These are phyloP conservation scores for Brettanomyces anomalus DNA, from an alignment of 805 yeast genomes.

Conservation along the genomic window DNA sequence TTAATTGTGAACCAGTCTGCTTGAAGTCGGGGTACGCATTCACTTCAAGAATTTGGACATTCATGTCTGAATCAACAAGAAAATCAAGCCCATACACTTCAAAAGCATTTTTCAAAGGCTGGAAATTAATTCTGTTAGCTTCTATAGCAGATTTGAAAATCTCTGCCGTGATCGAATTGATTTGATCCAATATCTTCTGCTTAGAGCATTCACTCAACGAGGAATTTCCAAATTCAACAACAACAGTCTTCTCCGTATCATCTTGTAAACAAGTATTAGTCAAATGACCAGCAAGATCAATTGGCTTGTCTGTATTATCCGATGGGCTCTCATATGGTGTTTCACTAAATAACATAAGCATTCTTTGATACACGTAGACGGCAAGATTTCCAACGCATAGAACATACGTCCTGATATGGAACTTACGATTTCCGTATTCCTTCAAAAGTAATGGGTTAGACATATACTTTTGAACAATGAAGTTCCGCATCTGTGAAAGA, in stretches of 20 bases:
- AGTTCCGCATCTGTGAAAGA: constrained; percentile 83
- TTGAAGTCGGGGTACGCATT: constrained; percentile 95
- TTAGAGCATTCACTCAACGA: constrained; percentile 27
- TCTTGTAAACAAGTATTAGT: constrained; percentile 90
- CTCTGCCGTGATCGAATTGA: constrained; percentile 57
- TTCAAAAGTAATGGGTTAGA: constrained; percentile 56
- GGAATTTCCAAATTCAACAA: constrained; percentile 56
- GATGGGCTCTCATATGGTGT: constrained; percentile 33
- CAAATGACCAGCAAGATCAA: constrained; percentile 63
- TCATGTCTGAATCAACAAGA: constrained; percentile 47
- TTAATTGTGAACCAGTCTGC: constrained; percentile 81
- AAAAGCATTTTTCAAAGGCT: constrained; percentile 69
- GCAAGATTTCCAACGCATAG: constrained; percentile 63
- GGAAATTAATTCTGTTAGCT: constrained; percentile 78
- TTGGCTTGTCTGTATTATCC: constrained; percentile 19
- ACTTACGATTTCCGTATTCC: constrained; percentile 58
- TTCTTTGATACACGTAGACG: constrained; percentile 72
- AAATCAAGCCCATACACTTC: constrained; percentile 90
- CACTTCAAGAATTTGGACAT: constrained; percentile 67
- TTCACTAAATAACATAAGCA: constrained; percentile 76
- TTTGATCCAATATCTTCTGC: constrained; percentile 38
- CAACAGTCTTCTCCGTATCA: constrained; percentile 28
- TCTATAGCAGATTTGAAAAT: constrained; percentile 71
- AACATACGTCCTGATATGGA: constrained; percentile 83
- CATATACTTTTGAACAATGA: constrained; percentile 79